Evolutionary conservation across 2,329 filamentous ascomycete species (phyloP).

Genomic region (Alternaria solani): DNA sequence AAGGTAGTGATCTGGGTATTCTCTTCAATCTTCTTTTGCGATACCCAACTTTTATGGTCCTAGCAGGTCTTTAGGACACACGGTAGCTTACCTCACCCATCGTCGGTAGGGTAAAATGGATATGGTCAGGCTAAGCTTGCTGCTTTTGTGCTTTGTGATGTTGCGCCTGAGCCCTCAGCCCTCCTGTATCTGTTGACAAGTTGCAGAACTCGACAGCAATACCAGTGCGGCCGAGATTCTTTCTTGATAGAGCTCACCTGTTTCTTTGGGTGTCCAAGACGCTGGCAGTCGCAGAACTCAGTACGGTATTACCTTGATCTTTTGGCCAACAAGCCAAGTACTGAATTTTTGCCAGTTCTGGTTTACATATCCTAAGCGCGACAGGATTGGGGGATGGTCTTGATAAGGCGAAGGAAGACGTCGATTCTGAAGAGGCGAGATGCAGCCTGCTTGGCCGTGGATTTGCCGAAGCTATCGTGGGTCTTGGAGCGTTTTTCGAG

Average conservation of each 20-base stretch:
- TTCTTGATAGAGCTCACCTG: neutral
- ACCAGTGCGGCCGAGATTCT: neutral
- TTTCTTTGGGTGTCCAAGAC: neutral
- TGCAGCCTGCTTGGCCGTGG: neutral
- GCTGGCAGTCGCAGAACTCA: neutral
- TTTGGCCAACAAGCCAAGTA: neutral
- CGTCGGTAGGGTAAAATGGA: constrained; percentile 1
- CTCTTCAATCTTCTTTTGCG: neutral
- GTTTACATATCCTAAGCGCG: neutral
- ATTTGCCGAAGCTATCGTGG: neutral
- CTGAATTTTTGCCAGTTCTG: neutral
- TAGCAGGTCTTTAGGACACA: neutral
- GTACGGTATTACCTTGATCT: neutral
- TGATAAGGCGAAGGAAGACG: neutral
- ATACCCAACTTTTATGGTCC: constrained; percentile 3
- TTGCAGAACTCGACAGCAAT: neutral
- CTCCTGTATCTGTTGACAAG: neutral
- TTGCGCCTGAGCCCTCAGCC: neutral
- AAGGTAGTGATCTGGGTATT: constrained; percentile 4
- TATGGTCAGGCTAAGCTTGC: neutral
- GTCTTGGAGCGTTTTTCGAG: neutral
- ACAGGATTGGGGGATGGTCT: neutral
- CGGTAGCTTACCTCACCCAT: neutral
- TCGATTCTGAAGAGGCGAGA: neutral
- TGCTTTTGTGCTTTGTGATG: constrained; percentile 1